phyloP scores from a whole-genome alignment of 768 basidiomycete species.

The Rhizopogon salebrosus region DNA sequence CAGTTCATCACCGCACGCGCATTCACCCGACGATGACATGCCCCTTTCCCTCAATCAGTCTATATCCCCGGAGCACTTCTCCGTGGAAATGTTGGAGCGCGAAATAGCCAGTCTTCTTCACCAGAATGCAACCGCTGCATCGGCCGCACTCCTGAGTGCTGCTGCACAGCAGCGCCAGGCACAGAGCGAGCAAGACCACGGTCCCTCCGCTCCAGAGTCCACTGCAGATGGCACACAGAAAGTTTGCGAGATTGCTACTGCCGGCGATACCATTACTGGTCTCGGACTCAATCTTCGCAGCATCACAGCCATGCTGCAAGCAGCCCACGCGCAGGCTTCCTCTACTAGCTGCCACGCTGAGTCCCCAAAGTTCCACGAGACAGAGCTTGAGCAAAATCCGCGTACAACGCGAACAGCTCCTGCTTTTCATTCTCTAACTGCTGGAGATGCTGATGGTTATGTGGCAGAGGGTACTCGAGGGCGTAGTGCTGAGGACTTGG shows the following conservation, averaged over 20 bases:
- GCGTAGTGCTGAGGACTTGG: slow-evolving; percentile 44
- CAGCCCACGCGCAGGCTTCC: slow-evolving; percentile 59
- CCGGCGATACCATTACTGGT: slow-evolving; percentile 21
- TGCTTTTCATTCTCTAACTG: slow-evolving; percentile 74
- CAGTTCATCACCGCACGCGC: slow-evolving; percentile 10
- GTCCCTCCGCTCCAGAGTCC: slow-evolving; percentile 23
- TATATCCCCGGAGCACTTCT: slow-evolving; percentile 44
- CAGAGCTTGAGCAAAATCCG: slow-evolving; percentile 41
- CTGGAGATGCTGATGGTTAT: slow-evolving; percentile 30
- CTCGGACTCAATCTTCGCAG: slow-evolving; percentile 56
- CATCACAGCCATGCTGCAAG: slow-evolving; percentile 76
- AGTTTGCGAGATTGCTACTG: neutral
- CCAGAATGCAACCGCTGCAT: slow-evolving; percentile 69
- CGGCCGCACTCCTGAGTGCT: slow-evolving; percentile 57
- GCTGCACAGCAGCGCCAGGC: slow-evolving; percentile 64
- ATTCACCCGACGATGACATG: slow-evolving; percentile 20
- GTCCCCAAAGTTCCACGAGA: slow-evolving; percentile 42
- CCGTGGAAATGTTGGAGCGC: slow-evolving; percentile 71
- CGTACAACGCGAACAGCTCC: slow-evolving; percentile 63
- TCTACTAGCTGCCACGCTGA: slow-evolving; percentile 44
- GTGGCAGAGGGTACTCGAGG: slow-evolving; percentile 18
- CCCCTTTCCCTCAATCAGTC: slow-evolving; percentile 34
- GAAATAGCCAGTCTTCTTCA: slow-evolving; percentile 72
- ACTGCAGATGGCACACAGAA: slow-evolving; percentile 13
- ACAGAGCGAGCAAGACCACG: slow-evolving; percentile 35